Base-by-base conservation (phyloP, 768 basidiomycete species). In the Russula ochroleuca region DNA sequence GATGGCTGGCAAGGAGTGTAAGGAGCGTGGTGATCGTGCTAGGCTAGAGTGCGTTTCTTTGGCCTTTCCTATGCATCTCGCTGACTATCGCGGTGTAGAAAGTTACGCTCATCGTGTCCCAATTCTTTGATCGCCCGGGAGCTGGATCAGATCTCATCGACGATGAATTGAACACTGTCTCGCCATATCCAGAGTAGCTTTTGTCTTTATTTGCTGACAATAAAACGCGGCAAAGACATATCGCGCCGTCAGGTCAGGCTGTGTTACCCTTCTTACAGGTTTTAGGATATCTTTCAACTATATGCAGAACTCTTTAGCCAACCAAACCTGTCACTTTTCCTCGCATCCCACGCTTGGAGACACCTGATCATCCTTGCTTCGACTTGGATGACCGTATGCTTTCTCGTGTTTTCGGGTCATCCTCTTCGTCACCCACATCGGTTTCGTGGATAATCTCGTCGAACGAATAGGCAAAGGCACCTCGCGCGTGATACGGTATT, bases 401-500 rank as follows among this genome's bases (percentile, higher is more conserved):
- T 55, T 9, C 14, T 47, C 3, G 19, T 35, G 8, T 47, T 5
- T 41, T 21, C 19, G 54, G 21, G 2, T 66, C 58, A 13, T 72
- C 69, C 11, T 69, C 70, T 38, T 72, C 71, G 13, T 62, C 77
- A 5, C 78, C 80, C 17, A 81, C 80, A 25, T 79, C 81, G 79
- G 38, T 76, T 73, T 51, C 83, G 80, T 50, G 76, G 71, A 5
- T 67, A 69, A 35, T 67, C 4, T 75, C 74, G 51, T 86, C 82
- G 58, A 86, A 76, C 1, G 76, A 71, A 73, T 95, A 96, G 92
- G 93, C 38, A 97, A 75, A 0, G 92, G 89, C 15, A 93, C 85
- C 70, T 97, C 93, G 28, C 87, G 80, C 1, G 89, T 92, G 48
- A 90, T 85, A 25, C 94, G 91, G 73, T 92, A 96, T 69, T 94